These are phyloP conservation scores for Metschnikowia reukaufii DNA, from an alignment of 805 yeast genomes.

Conservation along the genomic window DNA sequence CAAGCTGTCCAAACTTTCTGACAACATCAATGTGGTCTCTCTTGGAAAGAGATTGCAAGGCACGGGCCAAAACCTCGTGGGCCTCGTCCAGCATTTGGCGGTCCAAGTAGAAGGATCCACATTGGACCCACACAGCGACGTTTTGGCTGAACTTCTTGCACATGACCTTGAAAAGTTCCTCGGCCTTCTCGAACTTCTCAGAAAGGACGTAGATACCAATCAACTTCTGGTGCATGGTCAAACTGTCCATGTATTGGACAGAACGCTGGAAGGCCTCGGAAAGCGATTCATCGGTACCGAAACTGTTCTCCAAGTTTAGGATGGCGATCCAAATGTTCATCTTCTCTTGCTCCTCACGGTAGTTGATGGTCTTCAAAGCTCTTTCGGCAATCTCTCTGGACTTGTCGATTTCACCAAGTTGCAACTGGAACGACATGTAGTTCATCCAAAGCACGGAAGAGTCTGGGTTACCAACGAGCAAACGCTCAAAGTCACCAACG, in stretches of 20 bases:
- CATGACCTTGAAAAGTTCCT: slow-evolving; percentile 60
- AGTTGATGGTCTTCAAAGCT: slow-evolving; percentile 85
- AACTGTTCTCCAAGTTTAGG: slow-evolving; percentile 88
- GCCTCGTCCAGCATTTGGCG: slow-evolving; percentile 58
- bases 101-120: slow-evolving; percentile 72
- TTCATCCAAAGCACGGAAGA: slow-evolving; percentile 96
- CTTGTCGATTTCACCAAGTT: slow-evolving; percentile 88
- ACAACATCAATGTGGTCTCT: slow-evolving; percentile 77
- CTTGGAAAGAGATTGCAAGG: slow-evolving; percentile 70
- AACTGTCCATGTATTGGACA: slow-evolving; percentile 88
- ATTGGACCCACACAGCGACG: slow-evolving; percentile 75
- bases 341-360: slow-evolving; percentile 90
- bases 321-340: slow-evolving; percentile 95
- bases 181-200: slow-evolving; percentile 71
- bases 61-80: slow-evolving; percentile 70
- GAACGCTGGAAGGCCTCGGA: slow-evolving; percentile 81
- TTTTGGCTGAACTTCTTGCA: slow-evolving; percentile 76
- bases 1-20: slow-evolving; percentile 84
- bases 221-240: slow-evolving; percentile 75
- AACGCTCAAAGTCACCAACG: slow-evolving; percentile 85
- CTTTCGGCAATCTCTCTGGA: slow-evolving; percentile 93
- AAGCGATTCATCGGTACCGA: slow-evolving; percentile 81
- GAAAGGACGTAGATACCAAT: slow-evolving; percentile 73
- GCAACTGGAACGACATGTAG: slow-evolving; percentile 96
- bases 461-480: slow-evolving; percentile 88